phyloP scores from a whole-genome alignment of 2,329 filamentous ascomycete species.

The Colletotrichum endophyticum region DNA sequence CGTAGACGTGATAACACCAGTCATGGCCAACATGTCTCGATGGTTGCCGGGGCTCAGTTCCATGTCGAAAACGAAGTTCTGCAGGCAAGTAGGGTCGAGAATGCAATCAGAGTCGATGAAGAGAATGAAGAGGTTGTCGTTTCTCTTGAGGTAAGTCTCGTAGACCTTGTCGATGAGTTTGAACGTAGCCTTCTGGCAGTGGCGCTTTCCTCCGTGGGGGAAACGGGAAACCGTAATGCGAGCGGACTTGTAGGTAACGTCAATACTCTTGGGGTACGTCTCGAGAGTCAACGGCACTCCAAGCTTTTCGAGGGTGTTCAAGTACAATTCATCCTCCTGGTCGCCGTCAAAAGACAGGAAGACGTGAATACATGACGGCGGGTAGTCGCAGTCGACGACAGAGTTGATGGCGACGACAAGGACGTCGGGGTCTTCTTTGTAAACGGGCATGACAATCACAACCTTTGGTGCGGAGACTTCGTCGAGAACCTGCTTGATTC shows the following conservation, averaged over 20 bases:
- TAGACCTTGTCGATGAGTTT: slow-evolving; percentile 94
- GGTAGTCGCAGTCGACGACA: slow-evolving; percentile 92
- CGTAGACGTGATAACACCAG: slow-evolving; percentile 93
- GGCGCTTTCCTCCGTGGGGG: slow-evolving; percentile 89
- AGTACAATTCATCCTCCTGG: slow-evolving; percentile 85
- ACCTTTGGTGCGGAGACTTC: slow-evolving; percentile 89
- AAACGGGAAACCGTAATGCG: slow-evolving; percentile 92
- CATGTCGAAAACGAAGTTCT: slow-evolving; percentile 99
- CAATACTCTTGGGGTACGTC: slow-evolving; percentile 86
- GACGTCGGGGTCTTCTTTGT: slow-evolving; percentile 86
- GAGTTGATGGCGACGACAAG: slow-evolving; percentile 88
- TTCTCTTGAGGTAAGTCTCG: slow-evolving; percentile 80
- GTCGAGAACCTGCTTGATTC: slow-evolving; percentile 84
- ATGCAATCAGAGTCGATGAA: slow-evolving; percentile 99
- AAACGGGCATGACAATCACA: slow-evolving; percentile 96
- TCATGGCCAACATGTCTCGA: slow-evolving; percentile 96
- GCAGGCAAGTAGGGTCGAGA: slow-evolving; percentile 86
- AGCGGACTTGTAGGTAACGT: slow-evolving; percentile 81
- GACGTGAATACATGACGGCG: slow-evolving; percentile 88
- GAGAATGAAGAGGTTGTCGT: slow-evolving; percentile 92
- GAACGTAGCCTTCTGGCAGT: slow-evolving; percentile 93
- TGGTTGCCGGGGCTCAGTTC: slow-evolving; percentile 92
- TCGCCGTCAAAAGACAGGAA: slow-evolving; percentile 96
- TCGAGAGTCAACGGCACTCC: slow-evolving; percentile 80
- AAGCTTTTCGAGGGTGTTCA: slow-evolving; percentile 83